Base-by-base conservation (phyloP, 78 protist species). In the Bodo saltans region DNA sequence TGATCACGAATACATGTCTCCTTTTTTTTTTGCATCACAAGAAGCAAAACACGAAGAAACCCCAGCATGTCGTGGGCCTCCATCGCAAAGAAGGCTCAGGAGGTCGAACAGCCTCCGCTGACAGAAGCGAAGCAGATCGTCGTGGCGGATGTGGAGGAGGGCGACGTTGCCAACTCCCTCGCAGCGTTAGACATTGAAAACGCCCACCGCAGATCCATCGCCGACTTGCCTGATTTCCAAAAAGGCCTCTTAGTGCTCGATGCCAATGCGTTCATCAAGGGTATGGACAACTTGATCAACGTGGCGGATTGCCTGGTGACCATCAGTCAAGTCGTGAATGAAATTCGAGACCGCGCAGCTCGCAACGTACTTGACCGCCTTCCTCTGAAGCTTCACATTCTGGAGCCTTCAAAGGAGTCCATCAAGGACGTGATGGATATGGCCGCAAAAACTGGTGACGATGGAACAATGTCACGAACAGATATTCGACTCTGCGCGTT, bases 401-500 rank as follows among this genome's bases (percentile, higher is more conserved):
- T 79, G 42, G 84, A 79, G 35, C 84, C 84, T 1, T 26, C 84
- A 12, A 68, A 53, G 33, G 84, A 52, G 41, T 2, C 52, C 8
- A 1, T 60, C 42, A 17, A 42, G n/a, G 72, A 8, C 39, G 72
- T 79, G n/a, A 30, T 53, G 60, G 60, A 47, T 2, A 25, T 79
- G 74, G 72, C 78, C n/a, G 37, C 47, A 29, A 28, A 4, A 8
- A 79, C 84, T 28, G 84, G 84, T 12, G 84, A 79, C 37, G 4
- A 67, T 32, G 84, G 74, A 8, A 60, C 84, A 21, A 70, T 79
- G n/a, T 79, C 84, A 23, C 28, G 68, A 17, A 47, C 68, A 1
- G 84, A 79, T 53, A 4, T 79, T 27, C 84, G 84, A 4, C 30
- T 79, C 35, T n/a, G 69, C 39, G 84, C 72, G 3, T 8, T 79